These are phyloP conservation scores for Yamadazyma mexicana DNA, from an alignment of 1,139 yeast genomes.

Conservation along the genomic window DNA sequence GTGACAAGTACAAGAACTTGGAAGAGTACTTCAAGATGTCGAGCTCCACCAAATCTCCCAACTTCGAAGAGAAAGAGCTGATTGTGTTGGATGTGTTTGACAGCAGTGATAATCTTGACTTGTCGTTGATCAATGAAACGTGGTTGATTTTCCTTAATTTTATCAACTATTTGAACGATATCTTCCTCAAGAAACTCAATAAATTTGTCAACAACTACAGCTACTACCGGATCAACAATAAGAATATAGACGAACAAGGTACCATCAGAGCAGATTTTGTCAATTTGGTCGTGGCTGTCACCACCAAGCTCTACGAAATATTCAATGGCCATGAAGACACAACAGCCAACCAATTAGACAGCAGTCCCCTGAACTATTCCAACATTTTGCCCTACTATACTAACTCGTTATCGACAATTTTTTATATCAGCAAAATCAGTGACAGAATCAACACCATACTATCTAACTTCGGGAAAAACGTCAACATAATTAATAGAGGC, in stretches of 20 bases:
- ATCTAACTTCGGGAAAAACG: constrained; percentile 33
- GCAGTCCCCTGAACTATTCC: constrained; percentile 36
- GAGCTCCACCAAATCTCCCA: constrained; percentile 18
- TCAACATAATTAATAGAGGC: constrained; percentile 36
- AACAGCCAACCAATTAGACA: constrained; percentile 33
- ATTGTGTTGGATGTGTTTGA: constrained; percentile 37
- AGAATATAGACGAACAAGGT: constrained; percentile 33
- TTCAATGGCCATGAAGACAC: constrained; percentile 31
- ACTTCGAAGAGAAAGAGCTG: constrained; percentile 27
- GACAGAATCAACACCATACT: constrained; percentile 30
- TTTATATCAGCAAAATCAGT: constrained; percentile 35
- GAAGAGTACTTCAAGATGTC: constrained; percentile 38
- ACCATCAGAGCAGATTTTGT: constrained; percentile 29
- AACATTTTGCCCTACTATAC: constrained; percentile 43
- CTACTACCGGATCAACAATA: constrained; percentile 27
- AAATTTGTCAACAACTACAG: constrained; percentile 41
- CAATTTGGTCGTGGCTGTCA: constrained; percentile 26
- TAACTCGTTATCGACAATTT: constrained; percentile 43
- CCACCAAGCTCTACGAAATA: constrained; percentile 27
- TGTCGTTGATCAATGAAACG: constrained; percentile 45
- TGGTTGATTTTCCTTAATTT: constrained; percentile 46
- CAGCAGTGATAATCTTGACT: constrained; percentile 42
- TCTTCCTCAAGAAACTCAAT: constrained; percentile 29
- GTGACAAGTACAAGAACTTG: constrained; percentile 38
- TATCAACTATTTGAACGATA: constrained; percentile 34